A percentile compares a stretch with the other conserved stretches of the same genome.
These are phyloP conservation scores for Candida silvicultrix DNA, from an alignment of 805 yeast genomes.

Conservation along the genomic window DNA sequence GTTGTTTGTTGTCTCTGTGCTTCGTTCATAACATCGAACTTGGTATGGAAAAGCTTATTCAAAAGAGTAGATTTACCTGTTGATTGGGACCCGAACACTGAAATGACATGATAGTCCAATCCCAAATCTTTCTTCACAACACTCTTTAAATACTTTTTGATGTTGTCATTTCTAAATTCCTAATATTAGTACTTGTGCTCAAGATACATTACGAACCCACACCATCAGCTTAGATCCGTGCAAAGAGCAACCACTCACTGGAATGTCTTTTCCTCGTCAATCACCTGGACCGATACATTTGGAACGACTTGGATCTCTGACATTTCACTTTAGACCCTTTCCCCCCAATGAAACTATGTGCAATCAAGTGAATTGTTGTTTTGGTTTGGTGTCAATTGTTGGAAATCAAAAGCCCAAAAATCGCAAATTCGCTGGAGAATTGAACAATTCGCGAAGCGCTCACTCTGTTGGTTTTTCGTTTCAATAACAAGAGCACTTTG, in stretches of 20 bases:
- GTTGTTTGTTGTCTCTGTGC: slow-evolving; percentile 83
- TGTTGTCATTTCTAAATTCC: slow-evolving; percentile 4
- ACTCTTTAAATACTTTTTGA: slow-evolving; percentile 25
- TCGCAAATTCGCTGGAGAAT: background rate
- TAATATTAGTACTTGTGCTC: too few species aligned
- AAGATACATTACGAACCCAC: too few species aligned
- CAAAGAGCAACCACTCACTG: slow-evolving; percentile 23
- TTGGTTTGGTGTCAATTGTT: background rate
- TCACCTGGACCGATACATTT: slow-evolving; percentile 39
- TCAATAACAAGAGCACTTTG: too few species aligned
- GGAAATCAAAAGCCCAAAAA: too few species aligned
- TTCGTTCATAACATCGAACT: slow-evolving; percentile 92
- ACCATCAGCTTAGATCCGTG: too few species aligned
- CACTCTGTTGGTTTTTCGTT: too few species aligned
- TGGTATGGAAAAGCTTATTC: slow-evolving; percentile 78
- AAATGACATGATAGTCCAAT: slow-evolving; percentile 77
- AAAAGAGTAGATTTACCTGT: slow-evolving; percentile 94
- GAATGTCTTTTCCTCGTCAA: slow-evolving; percentile 46
- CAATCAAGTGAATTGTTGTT: background rate
- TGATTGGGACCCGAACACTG: slow-evolving; percentile 96
- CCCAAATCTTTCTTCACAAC: slow-evolving; percentile 42
- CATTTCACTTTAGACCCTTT: too few species aligned
- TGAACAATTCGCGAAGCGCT: background rate
- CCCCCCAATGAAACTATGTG: too few species aligned
- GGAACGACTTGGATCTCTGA: background rate